Evolutionary conservation across 1,139 yeast species (phyloP).

Genomic region (Blastobotrys illinoisensis): DNA sequence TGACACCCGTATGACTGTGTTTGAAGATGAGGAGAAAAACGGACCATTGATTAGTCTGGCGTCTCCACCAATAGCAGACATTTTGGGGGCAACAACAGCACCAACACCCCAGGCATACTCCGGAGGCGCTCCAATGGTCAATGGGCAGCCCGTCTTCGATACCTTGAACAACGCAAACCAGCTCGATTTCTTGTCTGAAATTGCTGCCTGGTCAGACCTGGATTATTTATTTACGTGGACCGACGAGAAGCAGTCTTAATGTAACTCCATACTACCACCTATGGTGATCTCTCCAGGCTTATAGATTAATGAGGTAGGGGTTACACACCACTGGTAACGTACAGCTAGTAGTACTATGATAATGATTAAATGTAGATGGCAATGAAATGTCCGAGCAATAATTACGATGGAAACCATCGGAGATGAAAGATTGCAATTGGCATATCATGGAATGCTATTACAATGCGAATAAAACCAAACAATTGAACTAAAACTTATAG

Average conservation of each 20-base stretch:
- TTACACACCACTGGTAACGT: too few species aligned
- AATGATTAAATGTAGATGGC: too few species aligned
- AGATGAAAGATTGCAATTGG: too few species aligned
- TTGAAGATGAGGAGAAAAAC: slow-evolving; percentile 7
- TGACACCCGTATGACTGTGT: slow-evolving; percentile 7
- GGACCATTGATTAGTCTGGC: slow-evolving; percentile 7
- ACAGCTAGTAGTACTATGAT: too few species aligned
- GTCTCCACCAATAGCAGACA: slow-evolving; percentile 11
- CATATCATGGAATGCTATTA: too few species aligned
- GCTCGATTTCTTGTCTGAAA: neutral
- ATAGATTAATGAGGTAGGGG: too few species aligned
- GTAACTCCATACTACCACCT: neutral
- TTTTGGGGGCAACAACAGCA: neutral
- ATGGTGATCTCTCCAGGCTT: too few species aligned
- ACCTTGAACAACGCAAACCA: neutral
- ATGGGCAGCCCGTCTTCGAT: neutral
- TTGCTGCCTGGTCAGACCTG: slow-evolving; percentile 1
- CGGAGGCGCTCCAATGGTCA: neutral
- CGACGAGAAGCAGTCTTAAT: neutral
- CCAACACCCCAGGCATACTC: neutral
- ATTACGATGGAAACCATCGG: too few species aligned
- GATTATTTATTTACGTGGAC: slow-evolving; percentile 1
- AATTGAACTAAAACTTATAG: neutral
- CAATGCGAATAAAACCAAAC: neutral
- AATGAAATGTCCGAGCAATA: too few species aligned